A percentile compares a stretch with the other conserved stretches of the same genome.
phyloP scores from a whole-genome alignment of 2,329 filamentous ascomycete genomes.

The Phyllosticta ampelicida region DNA sequence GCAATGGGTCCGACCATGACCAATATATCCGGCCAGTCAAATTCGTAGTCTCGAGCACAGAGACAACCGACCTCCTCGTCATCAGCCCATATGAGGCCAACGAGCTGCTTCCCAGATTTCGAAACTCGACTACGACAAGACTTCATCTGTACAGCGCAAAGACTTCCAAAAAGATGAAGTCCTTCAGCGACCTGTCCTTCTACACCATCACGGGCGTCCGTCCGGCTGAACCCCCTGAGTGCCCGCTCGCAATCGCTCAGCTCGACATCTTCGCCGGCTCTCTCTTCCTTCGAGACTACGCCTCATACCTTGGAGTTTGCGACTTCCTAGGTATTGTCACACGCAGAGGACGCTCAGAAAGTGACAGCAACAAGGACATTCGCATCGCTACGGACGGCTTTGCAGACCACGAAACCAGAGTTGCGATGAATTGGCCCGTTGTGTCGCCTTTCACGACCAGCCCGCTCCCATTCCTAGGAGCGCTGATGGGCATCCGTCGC shows the following conservation, averaged over 20 bases:
- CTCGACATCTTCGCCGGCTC: neutral
- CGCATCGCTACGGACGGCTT: neutral
- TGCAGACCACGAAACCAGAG: neutral
- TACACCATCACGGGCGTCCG: neutral
- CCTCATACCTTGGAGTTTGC: neutral
- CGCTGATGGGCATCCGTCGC: neutral
- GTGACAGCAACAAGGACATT: neutral
- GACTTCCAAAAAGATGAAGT: neutral
- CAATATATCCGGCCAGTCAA: constrained; percentile 35
- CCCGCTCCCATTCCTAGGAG: neutral
- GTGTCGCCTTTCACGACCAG: neutral
- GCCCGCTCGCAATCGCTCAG: neutral
- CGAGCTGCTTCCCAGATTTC: constrained; percentile 34
- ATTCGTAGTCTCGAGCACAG: constrained; percentile 38
- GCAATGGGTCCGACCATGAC: neutral
- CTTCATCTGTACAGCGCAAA: constrained; percentile 41
- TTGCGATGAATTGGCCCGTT: neutral
- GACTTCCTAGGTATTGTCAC: neutral
- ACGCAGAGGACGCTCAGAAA: neutral
- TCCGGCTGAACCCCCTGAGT: neutral
- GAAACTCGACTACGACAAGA: constrained; percentile 21
- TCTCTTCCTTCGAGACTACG: neutral
- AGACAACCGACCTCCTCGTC: constrained; percentile 33
- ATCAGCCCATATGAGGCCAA: constrained; percentile 54
- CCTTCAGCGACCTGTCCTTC: neutral